These are phyloP conservation scores for Jamesozyma lodderae DNA, from an alignment of 805 yeast species.

Conservation along the genomic window DNA sequence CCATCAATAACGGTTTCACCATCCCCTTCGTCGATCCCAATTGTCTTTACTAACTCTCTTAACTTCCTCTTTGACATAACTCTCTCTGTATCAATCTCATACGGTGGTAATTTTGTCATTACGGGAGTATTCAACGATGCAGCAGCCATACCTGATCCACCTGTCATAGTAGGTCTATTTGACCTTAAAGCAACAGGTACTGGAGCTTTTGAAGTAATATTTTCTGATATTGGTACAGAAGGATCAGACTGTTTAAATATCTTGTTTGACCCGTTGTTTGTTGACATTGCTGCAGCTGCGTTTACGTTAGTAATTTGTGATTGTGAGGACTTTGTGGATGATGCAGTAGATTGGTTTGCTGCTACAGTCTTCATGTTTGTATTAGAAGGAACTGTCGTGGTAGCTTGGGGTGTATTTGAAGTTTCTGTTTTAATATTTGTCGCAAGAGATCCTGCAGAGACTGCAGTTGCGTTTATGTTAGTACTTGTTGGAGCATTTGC, in stretches of 20 bases:
- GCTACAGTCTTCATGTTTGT: neutral
- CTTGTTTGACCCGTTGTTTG: conserved; percentile 18
- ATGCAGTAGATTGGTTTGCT: neutral
- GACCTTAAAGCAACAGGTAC: conserved; percentile 57
- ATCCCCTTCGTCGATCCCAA: conserved; percentile 82
- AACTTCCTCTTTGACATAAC: conserved; percentile 84
- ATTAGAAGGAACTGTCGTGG: neutral
- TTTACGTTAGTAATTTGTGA: conserved; percentile 43
- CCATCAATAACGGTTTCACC: conserved; percentile 88
- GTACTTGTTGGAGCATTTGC: neutral
- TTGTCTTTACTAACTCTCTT: conserved; percentile 74
- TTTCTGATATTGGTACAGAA: conserved; percentile 62
- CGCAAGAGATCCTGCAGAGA: too few species aligned
- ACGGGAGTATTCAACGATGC: conserved; percentile 73
- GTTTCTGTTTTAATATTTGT: too few species aligned
- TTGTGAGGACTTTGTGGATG: conserved; percentile 23
- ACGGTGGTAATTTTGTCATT: conserved; percentile 62
- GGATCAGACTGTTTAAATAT: conserved; percentile 42
- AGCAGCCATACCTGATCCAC: conserved; percentile 69
- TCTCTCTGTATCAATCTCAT: conserved; percentile 72
- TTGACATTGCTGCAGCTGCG: conserved; percentile 32
- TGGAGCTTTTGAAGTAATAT: conserved; percentile 56
- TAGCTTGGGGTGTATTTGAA: too few species aligned
- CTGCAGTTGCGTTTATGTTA: too few species aligned
- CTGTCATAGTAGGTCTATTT: conserved; percentile 72